Conservation (phyloP, 2,329 filamentous ascomycete species). For the Exophiala alcalophila region DNA sequence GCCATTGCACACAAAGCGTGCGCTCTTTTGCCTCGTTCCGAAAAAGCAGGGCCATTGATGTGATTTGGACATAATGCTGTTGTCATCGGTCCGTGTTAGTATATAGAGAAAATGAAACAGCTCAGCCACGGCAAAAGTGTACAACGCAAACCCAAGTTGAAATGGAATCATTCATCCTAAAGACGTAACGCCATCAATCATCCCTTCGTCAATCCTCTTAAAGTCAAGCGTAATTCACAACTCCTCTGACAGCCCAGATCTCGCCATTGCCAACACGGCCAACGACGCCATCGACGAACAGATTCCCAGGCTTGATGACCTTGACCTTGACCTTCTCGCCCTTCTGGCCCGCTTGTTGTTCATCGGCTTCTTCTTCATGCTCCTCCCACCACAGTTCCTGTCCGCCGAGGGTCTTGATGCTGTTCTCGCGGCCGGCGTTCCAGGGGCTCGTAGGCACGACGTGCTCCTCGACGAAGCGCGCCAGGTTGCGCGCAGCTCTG, state of each 20-base stretch:
- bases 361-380: conserved; percentile 59
- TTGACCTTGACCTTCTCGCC: too few relatives aligned
- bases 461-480: conserved; percentile 81
- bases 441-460: conserved; percentile 74
- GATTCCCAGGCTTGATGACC: conserved; percentile 64
- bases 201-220: not conserved
- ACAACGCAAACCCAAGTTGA: too few relatives aligned
- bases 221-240: conserved; percentile 52
- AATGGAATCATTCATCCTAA: too few relatives aligned
- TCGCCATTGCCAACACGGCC: conserved; percentile 83
- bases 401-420: conserved; percentile 65
- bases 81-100: too few relatives aligned
- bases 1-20: too few relatives aligned
- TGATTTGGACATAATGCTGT: too few relatives aligned
- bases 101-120: too few relatives aligned
- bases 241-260: conserved; percentile 70
- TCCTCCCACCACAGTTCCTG: conserved; percentile 79
- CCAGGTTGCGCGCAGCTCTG: conserved; percentile 72
- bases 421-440: conserved; percentile 61
- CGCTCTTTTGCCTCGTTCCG: too few relatives aligned
- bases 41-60: too few relatives aligned
- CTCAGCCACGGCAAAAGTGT: too few relatives aligned
- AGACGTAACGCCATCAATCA: too few relatives aligned
- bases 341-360: too few relatives aligned
- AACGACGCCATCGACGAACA: conserved; percentile 72